Conservation (phyloP, 192 early-diverging fungal genomes). For the Coemansia sp. region DNA sequence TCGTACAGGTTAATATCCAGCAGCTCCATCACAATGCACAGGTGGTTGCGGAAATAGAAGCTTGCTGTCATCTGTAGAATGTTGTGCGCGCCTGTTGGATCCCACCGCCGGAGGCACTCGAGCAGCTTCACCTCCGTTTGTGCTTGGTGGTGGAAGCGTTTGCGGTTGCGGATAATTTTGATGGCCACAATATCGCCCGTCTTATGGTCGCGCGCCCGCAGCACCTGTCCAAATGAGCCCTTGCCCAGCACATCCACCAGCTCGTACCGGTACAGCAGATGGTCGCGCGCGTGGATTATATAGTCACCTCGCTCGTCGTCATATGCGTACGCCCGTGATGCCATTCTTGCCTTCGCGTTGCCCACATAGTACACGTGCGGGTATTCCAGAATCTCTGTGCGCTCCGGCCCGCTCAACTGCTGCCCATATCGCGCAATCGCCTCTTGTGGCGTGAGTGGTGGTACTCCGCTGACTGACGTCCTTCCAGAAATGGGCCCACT, state of each 20-base stretch:
- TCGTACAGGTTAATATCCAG: constrained; percentile 96
- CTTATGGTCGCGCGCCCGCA: constrained; percentile 94
- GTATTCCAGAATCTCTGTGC: constrained; percentile 79
- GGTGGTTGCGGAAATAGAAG: constrained; percentile 93
- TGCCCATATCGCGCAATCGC: constrained; percentile 67
- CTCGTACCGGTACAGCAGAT: constrained; percentile 92
- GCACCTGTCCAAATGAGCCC: constrained; percentile 93
- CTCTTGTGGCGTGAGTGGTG: constrained; percentile 60
- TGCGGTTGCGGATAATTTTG: constrained; percentile 96
- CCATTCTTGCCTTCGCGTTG: constrained; percentile 59
- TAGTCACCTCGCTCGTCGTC: constrained; percentile 98
- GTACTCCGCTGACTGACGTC: constrained; percentile 32
- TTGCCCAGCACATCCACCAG: constrained; percentile 88
- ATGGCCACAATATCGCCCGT: constrained; percentile 81
- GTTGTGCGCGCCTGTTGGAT: constrained; percentile 74
- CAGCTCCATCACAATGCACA: constrained; percentile 93
- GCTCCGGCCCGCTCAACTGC: constrained; percentile 82
- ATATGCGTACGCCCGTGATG: constrained; percentile 49
- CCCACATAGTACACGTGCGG: constrained; percentile 89
- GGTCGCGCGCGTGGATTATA: constrained; percentile 81
- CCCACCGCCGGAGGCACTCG: constrained; percentile 80
- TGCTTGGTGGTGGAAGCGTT: constrained; percentile 94
- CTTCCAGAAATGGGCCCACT: constrained; percentile 22
- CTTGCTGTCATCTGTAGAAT: constrained; percentile 85
- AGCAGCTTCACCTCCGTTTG: constrained; percentile 93